Percentiles rank a stretch among this genome's conserved stretches.
Evolutionary conservation across 495 filamentous ascomycete species (phyloP).

Genomic region (Pyronema domesticum): DNA sequence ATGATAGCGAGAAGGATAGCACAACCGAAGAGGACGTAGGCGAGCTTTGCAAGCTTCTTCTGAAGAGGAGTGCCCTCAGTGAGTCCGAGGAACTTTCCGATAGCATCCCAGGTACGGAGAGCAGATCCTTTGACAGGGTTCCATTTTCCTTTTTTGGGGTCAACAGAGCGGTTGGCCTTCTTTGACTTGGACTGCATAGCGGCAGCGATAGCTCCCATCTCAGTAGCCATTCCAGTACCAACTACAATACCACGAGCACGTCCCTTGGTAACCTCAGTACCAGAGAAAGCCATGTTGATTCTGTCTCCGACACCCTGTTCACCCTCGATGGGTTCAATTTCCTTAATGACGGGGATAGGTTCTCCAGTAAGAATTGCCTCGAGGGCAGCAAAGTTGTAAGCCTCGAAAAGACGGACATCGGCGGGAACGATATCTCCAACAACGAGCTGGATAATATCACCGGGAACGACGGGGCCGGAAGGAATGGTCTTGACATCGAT

Average conservation of each 20-base stretch:
- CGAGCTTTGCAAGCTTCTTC: conserved; percentile 60
- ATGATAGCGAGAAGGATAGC: conserved; percentile 60
- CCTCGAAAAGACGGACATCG: conserved; percentile 55
- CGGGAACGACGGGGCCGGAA: conserved; percentile 52
- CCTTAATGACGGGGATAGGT: conserved; percentile 41
- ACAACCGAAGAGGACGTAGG: conserved; percentile 54
- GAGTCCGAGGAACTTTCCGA: conserved; percentile 54
- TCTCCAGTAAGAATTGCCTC: conserved; percentile 60
- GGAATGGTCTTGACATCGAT: conserved; percentile 36
- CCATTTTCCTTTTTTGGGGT: conserved; percentile 41
- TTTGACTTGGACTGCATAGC: conserved; percentile 41
- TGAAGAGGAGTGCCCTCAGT: conserved; percentile 67
- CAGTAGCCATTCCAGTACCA: conserved; percentile 61
- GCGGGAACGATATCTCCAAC: conserved; percentile 71
- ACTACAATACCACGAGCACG: conserved; percentile 49
- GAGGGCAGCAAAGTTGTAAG: conserved; percentile 48
- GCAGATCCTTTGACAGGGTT: conserved; percentile 39
- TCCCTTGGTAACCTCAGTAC: conserved; percentile 46
- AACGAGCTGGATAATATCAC: conserved; percentile 60
- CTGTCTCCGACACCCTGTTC: conserved; percentile 46
- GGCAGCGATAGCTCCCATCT: conserved; percentile 69
- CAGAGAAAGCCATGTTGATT: conserved; percentile 51
- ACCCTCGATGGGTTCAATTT: conserved; percentile 28
- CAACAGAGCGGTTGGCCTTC: conserved; percentile 45
- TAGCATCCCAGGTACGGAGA: conserved; percentile 42